These are phyloP conservation scores for Verticillium klebahnii DNA, from an alignment of 2,329 filamentous ascomycete species.

Conservation along the genomic window DNA sequence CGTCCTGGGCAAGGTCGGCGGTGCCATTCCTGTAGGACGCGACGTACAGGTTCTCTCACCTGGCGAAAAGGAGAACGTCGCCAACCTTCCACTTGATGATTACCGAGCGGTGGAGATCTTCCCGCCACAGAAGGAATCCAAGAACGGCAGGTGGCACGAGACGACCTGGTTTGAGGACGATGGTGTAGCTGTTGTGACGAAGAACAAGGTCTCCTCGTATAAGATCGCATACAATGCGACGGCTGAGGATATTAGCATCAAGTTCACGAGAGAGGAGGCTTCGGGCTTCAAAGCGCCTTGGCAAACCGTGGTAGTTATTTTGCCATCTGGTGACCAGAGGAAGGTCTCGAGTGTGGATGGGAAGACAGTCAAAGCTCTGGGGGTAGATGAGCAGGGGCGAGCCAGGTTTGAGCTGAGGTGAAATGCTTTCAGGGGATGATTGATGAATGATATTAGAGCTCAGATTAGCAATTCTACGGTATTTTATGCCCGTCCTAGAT, in stretches of 20 bases:
- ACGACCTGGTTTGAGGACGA: constrained; percentile 33
- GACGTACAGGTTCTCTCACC: constrained; percentile 30
- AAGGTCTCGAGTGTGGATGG: constrained; percentile 9
- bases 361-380: constrained; percentile 7
- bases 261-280: constrained; percentile 22
- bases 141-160: constrained; percentile 19
- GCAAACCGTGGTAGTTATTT: constrained; percentile 24
- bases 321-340: constrained; percentile 26
- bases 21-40: constrained; percentile 32
- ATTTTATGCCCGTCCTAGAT: too few relatives aligned
- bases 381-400: constrained; percentile 15
- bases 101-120: constrained; percentile 39
- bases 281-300: constrained; percentile 28
- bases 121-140: constrained; percentile 21
- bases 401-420: constrained; percentile 14
- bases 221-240: constrained; percentile 20
- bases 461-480: too few relatives aligned
- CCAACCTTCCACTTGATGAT: constrained; percentile 33
- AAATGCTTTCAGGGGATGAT: neutral
- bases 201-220: constrained; percentile 27
- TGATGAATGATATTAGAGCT: too few relatives aligned
- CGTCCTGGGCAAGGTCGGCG: constrained; percentile 31
- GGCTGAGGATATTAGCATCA: constrained; percentile 16
- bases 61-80: constrained; percentile 30
- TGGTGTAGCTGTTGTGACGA: constrained; percentile 24